phyloP scores from a whole-genome alignment of 306 rosid species.

The Prinsepia uniflora region DNA sequence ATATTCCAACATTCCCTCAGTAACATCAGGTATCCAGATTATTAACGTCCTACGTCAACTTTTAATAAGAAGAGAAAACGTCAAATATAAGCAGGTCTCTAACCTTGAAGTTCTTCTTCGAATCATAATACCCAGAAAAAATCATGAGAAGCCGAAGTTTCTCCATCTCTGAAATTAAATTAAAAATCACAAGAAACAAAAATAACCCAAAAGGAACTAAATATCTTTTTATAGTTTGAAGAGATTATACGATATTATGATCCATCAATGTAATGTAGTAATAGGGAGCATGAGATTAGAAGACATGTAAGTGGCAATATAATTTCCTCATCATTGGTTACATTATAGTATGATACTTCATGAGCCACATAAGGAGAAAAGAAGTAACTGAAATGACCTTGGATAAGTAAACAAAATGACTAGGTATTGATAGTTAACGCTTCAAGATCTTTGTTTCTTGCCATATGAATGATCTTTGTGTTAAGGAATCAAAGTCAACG shows the following conservation, averaged over 20 bases:
- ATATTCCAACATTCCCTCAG: background rate
- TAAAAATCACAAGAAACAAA: background rate
- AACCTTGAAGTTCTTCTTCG: slow-evolving; percentile 74
- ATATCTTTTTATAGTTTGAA: background rate
- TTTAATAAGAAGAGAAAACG: background rate
- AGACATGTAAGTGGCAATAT: background rate
- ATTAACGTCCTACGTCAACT: background rate
- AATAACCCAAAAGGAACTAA: background rate
- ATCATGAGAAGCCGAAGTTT: slow-evolving; percentile 60
- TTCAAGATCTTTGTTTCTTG: background rate
- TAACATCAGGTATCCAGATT: background rate
- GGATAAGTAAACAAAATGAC: background rate
- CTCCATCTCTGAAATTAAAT: slow-evolving; percentile 49
- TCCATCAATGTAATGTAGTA: background rate
- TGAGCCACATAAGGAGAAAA: background rate
- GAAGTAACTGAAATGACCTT: background rate
- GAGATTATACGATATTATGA: background rate
- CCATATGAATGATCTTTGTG: background rate
- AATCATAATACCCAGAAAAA: slow-evolving; percentile 64
- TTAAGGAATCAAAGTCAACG: too few species aligned
- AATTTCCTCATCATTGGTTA: background rate
- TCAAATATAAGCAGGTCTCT: background rate
- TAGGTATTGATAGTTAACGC: background rate
- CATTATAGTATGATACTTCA: background rate
- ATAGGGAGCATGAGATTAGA: background rate